Base-by-base conservation (phyloP, 345 rosid species). In the Stellera chamaejasme region DNA sequence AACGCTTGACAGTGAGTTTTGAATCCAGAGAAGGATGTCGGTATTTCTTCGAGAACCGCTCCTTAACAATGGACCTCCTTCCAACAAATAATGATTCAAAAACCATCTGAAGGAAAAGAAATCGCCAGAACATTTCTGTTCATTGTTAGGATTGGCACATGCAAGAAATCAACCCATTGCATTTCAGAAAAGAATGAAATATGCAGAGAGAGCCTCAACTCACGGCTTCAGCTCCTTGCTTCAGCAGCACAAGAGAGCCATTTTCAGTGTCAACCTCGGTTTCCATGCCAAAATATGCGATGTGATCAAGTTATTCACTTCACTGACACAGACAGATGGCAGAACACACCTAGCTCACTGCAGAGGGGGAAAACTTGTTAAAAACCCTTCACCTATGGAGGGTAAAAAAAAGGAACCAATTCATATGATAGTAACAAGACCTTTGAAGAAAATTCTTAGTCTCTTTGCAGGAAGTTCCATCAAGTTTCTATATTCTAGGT, bases 11-110 rank as follows among this genome's bases (percentile, higher is more conserved):
- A 51, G 95, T 94, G 50, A 94, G 84, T 50, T 94, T 94, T 2
- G 84, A 68, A 79, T 94, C 96, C 71, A 94, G 56, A 63, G 79
- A 46, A 8, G 99, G 99, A 62, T 90, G 99, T 69, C 99, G 72
- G 69, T 90, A 94, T 73, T 90, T 87, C 81, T 94, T 94, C 0
- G 99, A 85, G 79, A 94, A 94, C 1, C 97, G 78, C 53, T 90
- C 96, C 75, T 94, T 94, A 50, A 94, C 61, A 2, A 90, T 63
- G 14, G 79, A 90, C 62, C 65, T 77, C 69, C 80, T 87, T 55
- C 93, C 96, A 12, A 75, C 88, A 70, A 94, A 94, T 13, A 58
- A 66, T 8, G 90, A 83, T 68, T 83, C 93, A 27, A 87, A 94
- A 60, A 94, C 85, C 45, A 89, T 82, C 99, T 94, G 75, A 52